Base-by-base conservation (phyloP, 192 early-diverging fungal species). In the Rhizophagus prolifer region DNA sequence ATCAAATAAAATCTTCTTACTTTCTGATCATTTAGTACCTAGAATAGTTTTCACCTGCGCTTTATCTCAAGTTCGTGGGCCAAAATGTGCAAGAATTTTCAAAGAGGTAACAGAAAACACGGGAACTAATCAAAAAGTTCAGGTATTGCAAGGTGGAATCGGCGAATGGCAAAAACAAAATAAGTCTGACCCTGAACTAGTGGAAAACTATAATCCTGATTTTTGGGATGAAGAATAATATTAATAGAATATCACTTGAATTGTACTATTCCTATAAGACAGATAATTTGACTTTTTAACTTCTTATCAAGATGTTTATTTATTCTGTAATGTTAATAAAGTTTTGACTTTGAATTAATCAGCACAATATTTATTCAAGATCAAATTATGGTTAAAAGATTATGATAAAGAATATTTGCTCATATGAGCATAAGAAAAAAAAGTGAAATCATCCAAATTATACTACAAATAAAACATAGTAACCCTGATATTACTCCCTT, bases 31-130 rank as follows among this genome's bases (percentile, higher is more conserved):
- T 41, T 16, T 78, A 34, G 88, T 94, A 7, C 93, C 93, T 1
- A 72, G 82, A 28, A 76, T 97, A 4, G 85, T 92, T 75, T 96
- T 97, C 74, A 95, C 96, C 78, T 97, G 96, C 75, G 91, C 93
- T 2, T 79, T 95, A 25, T 96, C 94, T 23, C 95, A 96, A 85
- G 88, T 90, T 6, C 87, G 93, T 62, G 93, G 92, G 4, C 92
- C 92, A 74, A 93, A 91, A 74, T 87, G 87, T 19, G 93, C 93
- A 3, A 80, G 85, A 23, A 87, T 88, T 16, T 93, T 91, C 81
- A 79, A 69, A 0, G 88, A 91, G 36, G 79, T 84, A 4, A 71
- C 87, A 38, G 76, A 79, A n/a, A 47, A 72, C 31, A 14, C n/a
- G 6, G 46, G 21, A 2, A 68, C 74, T 9, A 60, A 72, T 9